Base-by-base conservation (phyloP, 257 asterid genomes). In the Solanum okadae region DNA sequence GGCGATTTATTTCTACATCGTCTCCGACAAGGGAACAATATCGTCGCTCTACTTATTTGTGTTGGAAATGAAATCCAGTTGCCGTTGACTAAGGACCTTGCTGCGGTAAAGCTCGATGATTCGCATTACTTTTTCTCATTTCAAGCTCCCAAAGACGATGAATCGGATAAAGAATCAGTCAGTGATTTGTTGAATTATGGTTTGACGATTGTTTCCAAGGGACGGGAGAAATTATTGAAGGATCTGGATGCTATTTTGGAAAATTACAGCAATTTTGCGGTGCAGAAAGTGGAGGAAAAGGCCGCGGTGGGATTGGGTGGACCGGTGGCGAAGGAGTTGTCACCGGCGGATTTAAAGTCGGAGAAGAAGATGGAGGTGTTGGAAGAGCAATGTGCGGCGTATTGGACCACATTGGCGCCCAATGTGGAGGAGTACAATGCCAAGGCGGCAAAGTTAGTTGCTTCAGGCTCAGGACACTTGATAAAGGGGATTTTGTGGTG, bases 351-450 rank as follows among this genome's bases (percentile, higher is more conserved):
- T 42, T 52, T 96, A 92, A 83, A 90, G 73, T 88, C 84, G 46
- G 96, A 88, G 92, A 93, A 93, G 92, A 94, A 94, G 95, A 93
- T 88, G 94, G 94, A 93, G 86, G 91, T 87, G 87, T 89, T 95
- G 89, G 96, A 96, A 91, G 96, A 95, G 88, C 91, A 93, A 75
- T 97, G 98, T 76, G 96, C 96, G 3, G 99, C 95, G 2, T 97
- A 97, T 88, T 97, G 99, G 99, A 97, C 99, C 1, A 94, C 98
- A 0, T 88, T 97, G 84, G 99, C 99, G 13, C 99, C 99, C 3
- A 97, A 97, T 87, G 98, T 97, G 86, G 99, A 97, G 90, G 99
- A 97, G 85, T 97, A 97, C 49, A 96, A 98, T 85, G 94, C 98
- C n/a, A 92, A 91, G 1, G 98, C 98, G 0, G 98, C 98, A 16